Evolutionary conservation across 305 asterid species (phyloP), one percentile per base, ranked within the genome.

Genomic region (Petunia hybrid): DNA sequence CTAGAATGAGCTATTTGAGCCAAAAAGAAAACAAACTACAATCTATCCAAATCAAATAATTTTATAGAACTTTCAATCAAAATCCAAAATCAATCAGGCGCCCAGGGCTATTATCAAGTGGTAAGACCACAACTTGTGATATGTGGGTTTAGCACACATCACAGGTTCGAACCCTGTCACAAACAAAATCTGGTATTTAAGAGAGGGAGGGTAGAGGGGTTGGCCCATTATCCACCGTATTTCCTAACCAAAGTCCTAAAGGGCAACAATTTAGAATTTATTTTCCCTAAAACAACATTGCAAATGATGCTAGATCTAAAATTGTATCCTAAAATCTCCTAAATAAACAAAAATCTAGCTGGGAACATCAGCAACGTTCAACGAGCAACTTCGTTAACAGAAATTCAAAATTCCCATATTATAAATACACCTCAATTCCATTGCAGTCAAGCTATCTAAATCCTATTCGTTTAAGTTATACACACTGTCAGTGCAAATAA

Each of bases 221-320:
- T 0, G 31, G 31, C 31, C 31, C 31, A 22, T 22, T 22, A 22
- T 22, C 31, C 0, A 1, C 31, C 31, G 31, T 22, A 22, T 22
- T 22, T 22, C 31, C 31, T 22, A 22, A 22, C 31, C 5, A 14
- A 51, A 10, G 4, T 1, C 13, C 12, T 51, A 51, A 35, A 13
- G 6, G 36, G 45, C 51, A 35, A 73, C 43, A 35, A 71, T 51
- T 51, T 51, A 73, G 62, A 22, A 73, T 73, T 51, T 63, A 13
- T 51, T 73, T 51, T 51, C 78, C 46, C 14, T 36, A 4, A 73
- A 35, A 73, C 43, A 73, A 73, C 78, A 73, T 48, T 51, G 35
- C 43, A 73, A 51, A 62, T 36, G 38, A 62, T 10, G n/a, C 46
- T 51, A 40, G 41, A 46, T 71, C 78, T 1, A 71, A 71, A 46